phyloP scores from a whole-genome alignment of 345 rosid species.

The Punica granatum region DNA sequence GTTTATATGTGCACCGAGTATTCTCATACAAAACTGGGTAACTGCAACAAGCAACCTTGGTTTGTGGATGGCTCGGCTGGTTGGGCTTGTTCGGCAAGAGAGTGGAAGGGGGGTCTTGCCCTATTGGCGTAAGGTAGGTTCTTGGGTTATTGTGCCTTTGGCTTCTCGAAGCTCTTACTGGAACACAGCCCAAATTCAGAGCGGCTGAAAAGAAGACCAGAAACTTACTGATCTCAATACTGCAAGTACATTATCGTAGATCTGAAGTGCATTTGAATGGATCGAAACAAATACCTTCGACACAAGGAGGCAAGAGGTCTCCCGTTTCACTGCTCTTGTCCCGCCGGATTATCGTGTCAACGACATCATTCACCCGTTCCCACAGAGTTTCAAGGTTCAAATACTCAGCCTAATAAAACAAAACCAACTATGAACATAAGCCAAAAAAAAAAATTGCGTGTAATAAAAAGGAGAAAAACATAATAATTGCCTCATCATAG shows the following conservation, averaged over 20 bases:
- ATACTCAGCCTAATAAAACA: slow-evolving; percentile 61
- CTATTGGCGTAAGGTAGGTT: slow-evolving; percentile 66
- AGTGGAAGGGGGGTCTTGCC: slow-evolving; percentile 43
- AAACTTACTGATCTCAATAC: neutral
- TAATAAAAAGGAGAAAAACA: slow-evolving; percentile 3
- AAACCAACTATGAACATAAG: slow-evolving; percentile 2
- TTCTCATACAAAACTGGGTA: slow-evolving; percentile 38
- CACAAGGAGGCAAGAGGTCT: slow-evolving; percentile 90
- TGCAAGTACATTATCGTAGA: neutral
- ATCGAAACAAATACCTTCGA: slow-evolving; percentile 57
- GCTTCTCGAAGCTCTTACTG: slow-evolving; percentile 94
- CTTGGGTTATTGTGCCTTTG: slow-evolving; percentile 82
- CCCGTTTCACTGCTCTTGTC: slow-evolving; percentile 82
- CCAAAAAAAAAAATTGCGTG: slow-evolving; percentile 7
- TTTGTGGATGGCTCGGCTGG: slow-evolving; percentile 11
- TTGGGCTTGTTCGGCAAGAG: slow-evolving; percentile 20
- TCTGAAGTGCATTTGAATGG: neutral
- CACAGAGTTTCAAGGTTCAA: slow-evolving; percentile 62
- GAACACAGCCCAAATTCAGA: slow-evolving; percentile 83
- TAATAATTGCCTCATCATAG: slow-evolving; percentile 3
- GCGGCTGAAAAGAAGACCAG: slow-evolving; percentile 50
- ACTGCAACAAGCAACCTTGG: slow-evolving; percentile 22
- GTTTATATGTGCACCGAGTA: slow-evolving; percentile 15
- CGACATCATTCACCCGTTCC: slow-evolving; percentile 92
- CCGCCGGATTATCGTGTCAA: slow-evolving; percentile 81